phyloP scores from a whole-genome alignment of 352 stramenopile genomes.

The Pythium dissotocum region DNA sequence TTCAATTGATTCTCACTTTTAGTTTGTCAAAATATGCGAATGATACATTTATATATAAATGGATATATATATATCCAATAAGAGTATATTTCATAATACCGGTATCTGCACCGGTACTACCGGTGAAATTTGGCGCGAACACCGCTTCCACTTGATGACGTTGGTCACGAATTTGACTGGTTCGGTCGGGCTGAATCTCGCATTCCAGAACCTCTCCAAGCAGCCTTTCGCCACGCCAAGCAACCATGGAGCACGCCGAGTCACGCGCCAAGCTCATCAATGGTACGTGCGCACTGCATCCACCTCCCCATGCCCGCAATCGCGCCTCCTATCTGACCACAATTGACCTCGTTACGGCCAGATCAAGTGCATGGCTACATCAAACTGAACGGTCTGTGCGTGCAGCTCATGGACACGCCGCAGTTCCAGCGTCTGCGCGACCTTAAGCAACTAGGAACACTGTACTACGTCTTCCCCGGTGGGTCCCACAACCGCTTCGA shows the following conservation, averaged over 20 bases:
- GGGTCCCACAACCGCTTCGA: conserved; percentile 95
- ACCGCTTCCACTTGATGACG: background rate
- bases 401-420: conserved; percentile 90
- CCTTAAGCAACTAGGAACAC: conserved; percentile 93
- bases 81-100: background rate
- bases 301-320: conserved; percentile 6
- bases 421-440: conserved; percentile 94
- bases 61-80: background rate
- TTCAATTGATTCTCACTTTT: too few relatives aligned
- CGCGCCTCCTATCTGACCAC: background rate
- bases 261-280: conserved; percentile 63
- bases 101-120: background rate
- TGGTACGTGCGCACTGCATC: conserved; percentile 25
- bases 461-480: conserved; percentile 86
- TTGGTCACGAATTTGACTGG: background rate
- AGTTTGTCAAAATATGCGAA: too few relatives aligned
- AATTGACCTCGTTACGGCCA: conserved; percentile 22
- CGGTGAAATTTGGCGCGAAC: background rate
- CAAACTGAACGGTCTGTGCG: conserved; percentile 70
- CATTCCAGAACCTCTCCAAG: background rate
- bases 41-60: too few relatives aligned
- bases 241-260: conserved; percentile 17
- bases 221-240: background rate
- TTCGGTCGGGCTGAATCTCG: background rate
- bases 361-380: conserved; percentile 86